Evolutionary conservation across 2,329 filamentous ascomycete genomes (phyloP).

Genomic region (Trichoderma hamatum): DNA sequence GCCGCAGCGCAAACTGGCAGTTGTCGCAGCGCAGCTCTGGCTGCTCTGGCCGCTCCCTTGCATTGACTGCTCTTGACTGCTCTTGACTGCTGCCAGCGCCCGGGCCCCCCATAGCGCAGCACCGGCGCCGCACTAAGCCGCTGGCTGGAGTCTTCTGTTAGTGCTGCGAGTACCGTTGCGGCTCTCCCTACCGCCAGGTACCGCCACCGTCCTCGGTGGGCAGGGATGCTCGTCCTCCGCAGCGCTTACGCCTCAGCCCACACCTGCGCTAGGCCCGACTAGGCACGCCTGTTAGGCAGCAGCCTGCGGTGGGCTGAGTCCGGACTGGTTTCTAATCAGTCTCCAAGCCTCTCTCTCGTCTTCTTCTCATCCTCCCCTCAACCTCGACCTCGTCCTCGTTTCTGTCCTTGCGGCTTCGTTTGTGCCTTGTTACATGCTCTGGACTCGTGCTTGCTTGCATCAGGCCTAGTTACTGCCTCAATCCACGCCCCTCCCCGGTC

Average conservation of each 20-base stretch:
- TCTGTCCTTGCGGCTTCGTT: neutral
- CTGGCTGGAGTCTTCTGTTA: conserved; percentile 5
- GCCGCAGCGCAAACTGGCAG: neutral
- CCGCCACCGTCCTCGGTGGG: neutral
- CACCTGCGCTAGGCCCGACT: conserved; percentile 28
- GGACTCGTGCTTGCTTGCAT: neutral
- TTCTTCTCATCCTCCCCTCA: conserved; percentile 1
- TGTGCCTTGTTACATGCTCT: neutral
- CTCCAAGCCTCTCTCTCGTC: conserved; percentile 1
- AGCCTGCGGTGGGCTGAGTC: conserved; percentile 31
- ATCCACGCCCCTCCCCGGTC: neutral
- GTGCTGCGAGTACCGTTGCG: conserved; percentile 22
- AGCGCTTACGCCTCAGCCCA: conserved; percentile 28
- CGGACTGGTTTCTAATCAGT: conserved; percentile 27
- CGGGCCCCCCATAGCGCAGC: neutral
- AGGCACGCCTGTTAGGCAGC: conserved; percentile 31
- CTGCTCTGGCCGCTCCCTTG: neutral
- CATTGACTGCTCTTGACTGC: no score
- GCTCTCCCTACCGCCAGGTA: conserved; percentile 14
- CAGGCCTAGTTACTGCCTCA: neutral
- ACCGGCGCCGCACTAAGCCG: conserved; percentile 1
- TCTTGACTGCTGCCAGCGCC: neutral
- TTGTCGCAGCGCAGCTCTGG: no score
- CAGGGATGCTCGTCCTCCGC: conserved; percentile 30
- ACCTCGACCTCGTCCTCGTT: neutral